A percentile compares a stretch with the other conserved stretches of the same genome.
phyloP scores from a whole-genome alignment of 495 filamentous ascomycete species.

The Usnea hakonensis region DNA sequence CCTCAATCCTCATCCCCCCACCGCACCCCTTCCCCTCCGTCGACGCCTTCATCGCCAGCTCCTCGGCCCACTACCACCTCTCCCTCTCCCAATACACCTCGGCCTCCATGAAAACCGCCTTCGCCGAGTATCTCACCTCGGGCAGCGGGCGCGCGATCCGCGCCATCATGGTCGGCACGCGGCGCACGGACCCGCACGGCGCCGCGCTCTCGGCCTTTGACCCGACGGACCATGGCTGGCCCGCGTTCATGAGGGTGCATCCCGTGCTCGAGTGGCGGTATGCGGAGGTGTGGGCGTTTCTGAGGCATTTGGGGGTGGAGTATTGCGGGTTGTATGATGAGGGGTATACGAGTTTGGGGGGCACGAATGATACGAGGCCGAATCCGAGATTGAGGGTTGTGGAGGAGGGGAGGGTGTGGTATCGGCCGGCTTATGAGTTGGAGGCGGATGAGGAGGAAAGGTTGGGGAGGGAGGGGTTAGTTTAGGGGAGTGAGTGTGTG shows the following conservation, averaged over 20 bases:
- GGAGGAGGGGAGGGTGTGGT: conserved; percentile 35
- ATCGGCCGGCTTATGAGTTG: conserved; percentile 80
- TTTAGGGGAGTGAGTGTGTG: not conserved
- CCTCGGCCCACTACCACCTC: conserved; percentile 61
- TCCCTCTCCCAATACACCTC: conserved; percentile 68
- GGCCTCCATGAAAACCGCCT: conserved; percentile 66
- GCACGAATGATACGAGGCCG: conserved; percentile 80
- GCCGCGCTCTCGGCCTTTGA: conserved; percentile 70
- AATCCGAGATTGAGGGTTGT: conserved; percentile 65
- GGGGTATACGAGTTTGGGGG: conserved; percentile 81
- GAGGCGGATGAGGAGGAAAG: conserved; percentile 78
- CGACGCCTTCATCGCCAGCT: conserved; percentile 68
- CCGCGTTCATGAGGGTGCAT: conserved; percentile 83
- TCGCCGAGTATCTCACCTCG: conserved; percentile 63
- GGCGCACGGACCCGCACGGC: conserved; percentile 89
- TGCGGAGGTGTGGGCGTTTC: conserved; percentile 92
- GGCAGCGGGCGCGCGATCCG: conserved; percentile 45
- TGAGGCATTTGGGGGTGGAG: conserved; percentile 64
- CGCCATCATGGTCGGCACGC: conserved; percentile 87
- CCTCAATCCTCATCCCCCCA: conserved; percentile 82
- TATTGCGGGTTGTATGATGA: conserved; percentile 83
- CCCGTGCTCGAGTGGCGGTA: conserved; percentile 98
- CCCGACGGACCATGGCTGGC: conserved; percentile 83
- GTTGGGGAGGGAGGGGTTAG: conserved; percentile 62
- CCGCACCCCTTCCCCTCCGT: conserved; percentile 74